Percentiles rank a stretch among this genome's conserved stretches.
Evolutionary conservation across 1,284 basidiomycete genomes (phyloP).

Genomic region (Ganoderma resinaceum): DNA sequence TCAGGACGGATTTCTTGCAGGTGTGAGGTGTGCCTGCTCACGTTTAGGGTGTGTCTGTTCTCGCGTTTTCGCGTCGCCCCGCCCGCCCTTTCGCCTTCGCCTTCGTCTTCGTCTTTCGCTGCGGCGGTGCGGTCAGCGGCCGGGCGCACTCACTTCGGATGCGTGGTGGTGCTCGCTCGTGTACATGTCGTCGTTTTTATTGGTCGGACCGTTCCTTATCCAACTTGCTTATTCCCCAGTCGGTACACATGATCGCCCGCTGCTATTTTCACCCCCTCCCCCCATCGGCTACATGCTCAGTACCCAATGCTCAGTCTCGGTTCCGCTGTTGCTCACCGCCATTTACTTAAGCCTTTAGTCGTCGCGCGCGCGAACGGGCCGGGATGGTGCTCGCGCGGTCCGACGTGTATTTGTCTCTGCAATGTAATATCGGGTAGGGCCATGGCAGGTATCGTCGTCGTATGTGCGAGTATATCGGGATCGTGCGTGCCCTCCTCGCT

Average conservation of each 20-base stretch:
- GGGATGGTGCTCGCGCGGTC: too few relatives aligned
- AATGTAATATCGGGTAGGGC: too few relatives aligned
- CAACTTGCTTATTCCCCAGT: background rate
- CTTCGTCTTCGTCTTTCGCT: background rate
- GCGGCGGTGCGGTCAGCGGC: background rate
- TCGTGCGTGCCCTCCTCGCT: too few relatives aligned
- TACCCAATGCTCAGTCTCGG: too few relatives aligned
- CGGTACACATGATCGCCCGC: background rate
- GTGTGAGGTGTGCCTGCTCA: conserved; percentile 14
- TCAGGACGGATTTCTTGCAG: conserved; percentile 37
- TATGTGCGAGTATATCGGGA: too few relatives aligned
- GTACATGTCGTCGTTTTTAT: background rate
- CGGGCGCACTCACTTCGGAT: background rate
- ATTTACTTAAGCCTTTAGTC: too few relatives aligned
- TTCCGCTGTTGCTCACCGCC: too few relatives aligned
- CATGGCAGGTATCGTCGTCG: too few relatives aligned
- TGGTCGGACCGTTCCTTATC: background rate
- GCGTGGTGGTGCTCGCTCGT: too few relatives aligned
- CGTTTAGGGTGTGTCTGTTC: background rate
- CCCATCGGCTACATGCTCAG: too few relatives aligned
- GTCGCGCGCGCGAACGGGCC: too few relatives aligned
- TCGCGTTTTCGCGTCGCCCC: background rate
- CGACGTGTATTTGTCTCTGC: too few relatives aligned
- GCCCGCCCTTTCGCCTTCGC: background rate
- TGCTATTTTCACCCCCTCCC: background rate